A percentile compares a stretch with the other conserved stretches of the same genome.
Evolutionary conservation across 345 rosid genomes (phyloP).

Genomic region (Eucalyptus tenuipes): DNA sequence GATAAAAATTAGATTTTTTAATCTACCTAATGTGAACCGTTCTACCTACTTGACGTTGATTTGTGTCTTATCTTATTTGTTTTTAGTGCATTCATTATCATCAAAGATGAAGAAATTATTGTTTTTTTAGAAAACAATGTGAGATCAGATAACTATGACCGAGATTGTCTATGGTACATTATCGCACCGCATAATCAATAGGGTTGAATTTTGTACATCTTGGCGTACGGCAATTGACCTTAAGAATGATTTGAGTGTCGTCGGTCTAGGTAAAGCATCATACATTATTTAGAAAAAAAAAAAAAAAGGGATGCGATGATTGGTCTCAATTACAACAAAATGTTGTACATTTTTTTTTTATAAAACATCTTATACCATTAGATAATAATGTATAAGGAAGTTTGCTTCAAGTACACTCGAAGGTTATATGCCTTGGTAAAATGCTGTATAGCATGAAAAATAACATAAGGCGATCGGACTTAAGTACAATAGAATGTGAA

Average conservation of each 20-base stretch:
- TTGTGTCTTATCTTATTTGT: neutral
- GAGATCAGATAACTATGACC: neutral
- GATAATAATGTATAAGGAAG: neutral
- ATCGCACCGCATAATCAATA: neutral
- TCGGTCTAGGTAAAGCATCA: neutral
- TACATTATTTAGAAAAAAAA: neutral
- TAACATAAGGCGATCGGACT: neutral
- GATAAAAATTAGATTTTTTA: neutral
- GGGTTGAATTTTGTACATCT: neutral
- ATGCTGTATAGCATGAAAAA: too few relatives aligned
- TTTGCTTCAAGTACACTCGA: neutral
- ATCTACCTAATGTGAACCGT: neutral
- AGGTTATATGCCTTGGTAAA: neutral
- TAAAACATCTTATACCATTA: neutral
- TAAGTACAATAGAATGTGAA: neutral
- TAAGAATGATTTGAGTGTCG: neutral
- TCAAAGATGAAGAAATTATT: neutral
- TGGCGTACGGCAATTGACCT: neutral
- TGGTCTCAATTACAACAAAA: neutral
- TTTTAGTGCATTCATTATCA: neutral
- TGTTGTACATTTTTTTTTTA: neutral
- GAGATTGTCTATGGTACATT: neutral
- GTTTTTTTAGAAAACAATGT: neutral
- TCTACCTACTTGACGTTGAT: neutral
- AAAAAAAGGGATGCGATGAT: neutral